Conservation (phyloP, 2,329 filamentous ascomycete genomes). For the Aspergillus costaricaensis region DNA sequence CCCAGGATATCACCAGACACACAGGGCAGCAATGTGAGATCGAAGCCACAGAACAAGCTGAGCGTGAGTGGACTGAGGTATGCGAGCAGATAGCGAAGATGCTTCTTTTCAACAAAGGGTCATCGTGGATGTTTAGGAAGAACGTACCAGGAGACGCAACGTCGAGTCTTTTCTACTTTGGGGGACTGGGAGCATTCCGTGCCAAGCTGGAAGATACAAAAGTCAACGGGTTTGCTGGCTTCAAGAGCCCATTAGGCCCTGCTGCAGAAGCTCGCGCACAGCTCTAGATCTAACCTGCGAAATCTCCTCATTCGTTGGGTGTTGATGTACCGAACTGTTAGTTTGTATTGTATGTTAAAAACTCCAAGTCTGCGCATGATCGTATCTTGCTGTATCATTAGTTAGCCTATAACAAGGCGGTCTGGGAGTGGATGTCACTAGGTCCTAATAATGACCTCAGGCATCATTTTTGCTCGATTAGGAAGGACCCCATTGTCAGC, state of each 20-base stretch:
- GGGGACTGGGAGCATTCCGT: background rate
- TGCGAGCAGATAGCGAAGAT: background rate
- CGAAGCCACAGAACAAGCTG: slow-evolving; percentile 10
- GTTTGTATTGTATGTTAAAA: too few relatives aligned
- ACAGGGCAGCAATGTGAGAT: slow-evolving; percentile 8
- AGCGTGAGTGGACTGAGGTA: slow-evolving; percentile 4
- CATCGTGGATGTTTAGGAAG: background rate
- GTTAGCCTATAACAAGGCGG: too few relatives aligned
- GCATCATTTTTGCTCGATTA: background rate
- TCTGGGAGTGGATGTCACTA: background rate
- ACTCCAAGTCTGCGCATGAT: too few relatives aligned
- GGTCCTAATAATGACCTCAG: background rate
- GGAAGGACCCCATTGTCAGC: background rate
- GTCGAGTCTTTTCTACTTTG: background rate
- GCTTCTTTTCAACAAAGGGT: background rate
- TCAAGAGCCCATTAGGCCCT: background rate
- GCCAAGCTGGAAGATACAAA: background rate
- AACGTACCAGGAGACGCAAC: background rate
- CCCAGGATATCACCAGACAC: background rate
- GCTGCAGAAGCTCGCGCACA: background rate
- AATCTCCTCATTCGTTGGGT: too few relatives aligned
- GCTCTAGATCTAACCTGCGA: background rate
- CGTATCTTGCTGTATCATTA: too few relatives aligned
- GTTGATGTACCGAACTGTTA: too few relatives aligned
- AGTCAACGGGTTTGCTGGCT: background rate